Conservation (phyloP, 768 basidiomycete species). For the Suillus alpinus region DNA sequence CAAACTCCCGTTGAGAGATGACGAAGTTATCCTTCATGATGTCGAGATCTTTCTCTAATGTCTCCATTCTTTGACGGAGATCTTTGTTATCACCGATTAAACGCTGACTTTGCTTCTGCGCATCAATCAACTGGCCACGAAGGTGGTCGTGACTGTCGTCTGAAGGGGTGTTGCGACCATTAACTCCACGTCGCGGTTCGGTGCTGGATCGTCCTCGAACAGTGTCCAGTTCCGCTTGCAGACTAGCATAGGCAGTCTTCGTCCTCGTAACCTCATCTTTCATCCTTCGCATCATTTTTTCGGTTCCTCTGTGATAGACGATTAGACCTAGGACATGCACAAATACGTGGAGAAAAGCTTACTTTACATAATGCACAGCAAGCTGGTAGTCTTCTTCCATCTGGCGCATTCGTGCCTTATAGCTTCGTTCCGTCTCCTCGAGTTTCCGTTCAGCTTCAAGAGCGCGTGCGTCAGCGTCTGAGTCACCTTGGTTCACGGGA, state of each 20-base stretch:
- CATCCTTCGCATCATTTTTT: conserved; percentile 97
- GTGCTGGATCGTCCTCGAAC: conserved; percentile 57
- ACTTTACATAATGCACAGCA: conserved; percentile 98
- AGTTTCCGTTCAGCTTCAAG: conserved; percentile 75
- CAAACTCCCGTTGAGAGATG: conserved; percentile 72
- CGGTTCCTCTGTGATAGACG: conserved; percentile 69
- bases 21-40: conserved; percentile 66
- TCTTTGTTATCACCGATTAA: conserved; percentile 76
- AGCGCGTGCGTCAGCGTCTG: conserved; percentile 44
- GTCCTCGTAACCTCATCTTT: conserved; percentile 93
- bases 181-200: conserved; percentile 52
- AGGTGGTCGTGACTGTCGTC: conserved; percentile 68
- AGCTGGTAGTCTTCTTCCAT: conserved; percentile 96
- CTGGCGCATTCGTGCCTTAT: conserved; percentile 79
- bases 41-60: conserved; percentile 73
- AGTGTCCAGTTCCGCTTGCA: conserved; percentile 83
- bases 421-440: conserved; percentile 73
- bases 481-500: conserved; percentile 41
- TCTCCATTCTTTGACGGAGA: conserved; percentile 66
- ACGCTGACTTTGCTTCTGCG: conserved; percentile 73
- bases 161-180: conserved; percentile 78
- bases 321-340: conserved; percentile 13
- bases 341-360: conserved; percentile 32
- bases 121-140: conserved; percentile 70
- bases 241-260: conserved; percentile 72